phyloP scores from a whole-genome alignment of 495 filamentous ascomycete species.

The Podospora tetraspora region DNA sequence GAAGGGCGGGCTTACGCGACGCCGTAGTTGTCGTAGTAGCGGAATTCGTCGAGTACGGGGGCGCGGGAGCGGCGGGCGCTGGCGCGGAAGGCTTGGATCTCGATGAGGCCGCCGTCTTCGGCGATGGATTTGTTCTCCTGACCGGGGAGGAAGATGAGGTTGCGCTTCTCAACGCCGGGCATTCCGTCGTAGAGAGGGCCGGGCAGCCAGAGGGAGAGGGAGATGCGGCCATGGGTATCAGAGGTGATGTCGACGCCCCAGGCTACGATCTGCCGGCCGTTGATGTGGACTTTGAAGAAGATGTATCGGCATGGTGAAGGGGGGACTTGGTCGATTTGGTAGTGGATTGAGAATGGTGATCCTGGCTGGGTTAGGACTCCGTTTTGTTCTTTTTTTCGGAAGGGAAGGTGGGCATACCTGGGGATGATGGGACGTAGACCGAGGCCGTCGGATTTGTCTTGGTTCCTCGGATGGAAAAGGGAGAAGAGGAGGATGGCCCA shows the following conservation, averaged over 20 bases:
- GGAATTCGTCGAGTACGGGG: constrained; percentile 33
- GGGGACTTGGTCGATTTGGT: constrained; percentile 29
- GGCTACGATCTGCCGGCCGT: constrained; percentile 39
- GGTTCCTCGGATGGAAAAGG: background rate
- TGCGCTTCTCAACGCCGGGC: constrained; percentile 37
- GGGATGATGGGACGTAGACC: constrained; percentile 46
- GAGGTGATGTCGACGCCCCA: constrained; percentile 43
- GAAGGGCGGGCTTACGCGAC: constrained; percentile 36
- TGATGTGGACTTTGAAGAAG: constrained; percentile 50
- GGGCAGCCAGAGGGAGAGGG: constrained; percentile 43
- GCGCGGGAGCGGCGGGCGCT: constrained; percentile 32
- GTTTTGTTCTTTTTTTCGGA: background rate
- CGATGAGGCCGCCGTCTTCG: constrained; percentile 49
- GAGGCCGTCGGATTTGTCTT: constrained; percentile 38
- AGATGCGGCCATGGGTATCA: constrained; percentile 31
- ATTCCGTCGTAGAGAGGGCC: constrained; percentile 16
- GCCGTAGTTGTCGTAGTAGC: constrained; percentile 39
- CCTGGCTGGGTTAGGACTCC: constrained; percentile 25
- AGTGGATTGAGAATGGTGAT: constrained; percentile 43
- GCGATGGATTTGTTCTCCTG: constrained; percentile 33
- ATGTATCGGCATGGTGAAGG: constrained; percentile 32
- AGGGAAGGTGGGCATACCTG: constrained; percentile 31
- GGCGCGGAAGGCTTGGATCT: constrained; percentile 47
- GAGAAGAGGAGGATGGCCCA: background rate
- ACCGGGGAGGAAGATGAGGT: constrained; percentile 39